Evolutionary conservation across 345 rosid species (phyloP), one percentile per base, ranked within the genome.

Genomic region (Salix exigua): DNA sequence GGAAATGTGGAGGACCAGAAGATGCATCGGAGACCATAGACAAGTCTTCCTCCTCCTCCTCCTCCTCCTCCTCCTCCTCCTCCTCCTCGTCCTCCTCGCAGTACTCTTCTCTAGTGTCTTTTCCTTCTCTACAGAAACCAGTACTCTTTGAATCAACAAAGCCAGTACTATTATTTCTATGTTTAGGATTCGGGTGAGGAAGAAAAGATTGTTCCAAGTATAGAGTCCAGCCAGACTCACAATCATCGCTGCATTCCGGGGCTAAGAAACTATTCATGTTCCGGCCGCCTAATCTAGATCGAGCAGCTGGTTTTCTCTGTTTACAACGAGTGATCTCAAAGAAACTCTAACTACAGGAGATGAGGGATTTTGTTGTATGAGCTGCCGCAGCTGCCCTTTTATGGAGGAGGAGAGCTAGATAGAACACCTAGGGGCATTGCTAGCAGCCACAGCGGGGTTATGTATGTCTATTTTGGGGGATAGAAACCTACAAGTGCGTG

Each of bases 1-100:
- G 72, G 38, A 91, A 67, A 81, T 86, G 90, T 31, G 94, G 94
- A 71, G 99, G 97, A 19, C 98, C 99, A n/a, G 99, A 95, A 75
- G 99, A 95, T 69, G 99, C 99, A 84, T 95, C 99, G 21, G 99
- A 95, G 42, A 93, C 88, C 99, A 95, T 93, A 1, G 99, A 95
- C 81, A 90, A 84, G 69, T 89, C 99, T 9, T 92, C 97, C 65
- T 88, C 96, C 30, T 90, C 93, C 1, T 84, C 89, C 1, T 72
- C 86, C 0, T 78, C 86, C n/a, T 72, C 85, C 58, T 44, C 65
- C 65, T 69, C 63, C 64, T 73, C 65, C 72, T 69, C 63, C 0
- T 78, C 86, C n/a, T 72, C 85, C 58, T 44, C 65, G 61, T 69
- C 63, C 64, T 73, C 65, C 72, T 69, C 63, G 50, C 69, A 28